A percentile compares a stretch with the other conserved stretches of the same genome.
Evolutionary conservation across 805 yeast genomes (phyloP).

Genomic region (Isabelozyma pseudorhagii): DNA sequence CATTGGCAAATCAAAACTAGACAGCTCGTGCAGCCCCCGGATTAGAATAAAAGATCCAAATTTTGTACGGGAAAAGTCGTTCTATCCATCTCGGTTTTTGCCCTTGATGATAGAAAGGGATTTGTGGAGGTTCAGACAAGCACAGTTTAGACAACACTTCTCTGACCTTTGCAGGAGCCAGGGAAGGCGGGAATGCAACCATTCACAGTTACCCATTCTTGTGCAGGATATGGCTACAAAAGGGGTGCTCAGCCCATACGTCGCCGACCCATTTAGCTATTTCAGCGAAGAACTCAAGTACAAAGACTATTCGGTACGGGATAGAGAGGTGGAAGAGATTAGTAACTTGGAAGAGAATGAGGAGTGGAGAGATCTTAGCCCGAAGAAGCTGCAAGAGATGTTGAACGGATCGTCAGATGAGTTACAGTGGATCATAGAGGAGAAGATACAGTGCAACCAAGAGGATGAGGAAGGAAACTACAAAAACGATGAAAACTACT

Average conservation of each 20-base stretch:
- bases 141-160: neutral
- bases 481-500: too few relatives aligned
- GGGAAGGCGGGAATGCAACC: neutral
- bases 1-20: neutral
- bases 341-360: neutral
- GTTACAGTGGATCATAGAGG: too few relatives aligned
- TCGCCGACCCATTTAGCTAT: neutral
- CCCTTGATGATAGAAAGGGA: neutral
- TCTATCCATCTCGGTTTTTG: neutral
- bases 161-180: neutral
- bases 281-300: neutral
- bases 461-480: too few relatives aligned
- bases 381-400: too few relatives aligned
- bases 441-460: too few relatives aligned
- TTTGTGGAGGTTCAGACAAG: neutral
- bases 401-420: too few relatives aligned
- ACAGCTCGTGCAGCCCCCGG: neutral
- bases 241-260: neutral
- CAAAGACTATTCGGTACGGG: neutral
- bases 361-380: neutral
- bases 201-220: neutral
- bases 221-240: neutral
- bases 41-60: neutral
- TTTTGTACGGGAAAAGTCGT: neutral
- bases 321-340: neutral